Evolutionary conservation across 1,284 basidiomycete genomes (phyloP).

Genomic region (Ganoderma lingzhi): DNA sequence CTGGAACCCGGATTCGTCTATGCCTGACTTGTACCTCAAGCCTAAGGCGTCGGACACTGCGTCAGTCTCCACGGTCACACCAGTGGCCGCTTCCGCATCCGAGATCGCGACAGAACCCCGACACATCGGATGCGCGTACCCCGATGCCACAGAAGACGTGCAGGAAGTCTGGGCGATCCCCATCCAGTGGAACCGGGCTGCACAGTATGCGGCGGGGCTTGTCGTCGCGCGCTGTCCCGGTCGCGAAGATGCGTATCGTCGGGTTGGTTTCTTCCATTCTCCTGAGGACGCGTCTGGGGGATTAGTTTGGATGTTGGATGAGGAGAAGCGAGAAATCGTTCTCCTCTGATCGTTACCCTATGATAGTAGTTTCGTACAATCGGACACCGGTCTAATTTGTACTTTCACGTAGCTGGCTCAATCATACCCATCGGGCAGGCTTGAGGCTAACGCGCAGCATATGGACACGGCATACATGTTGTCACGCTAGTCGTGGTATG

Average conservation of each 20-base stretch:
- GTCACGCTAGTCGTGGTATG: not conserved
- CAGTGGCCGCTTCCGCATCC: not conserved
- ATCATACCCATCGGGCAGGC: not conserved
- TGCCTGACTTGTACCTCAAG: conserved; percentile 21
- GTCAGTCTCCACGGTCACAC: conserved; percentile 1
- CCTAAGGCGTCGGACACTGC: not conserved
- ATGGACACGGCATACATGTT: not conserved
- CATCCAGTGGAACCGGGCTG: conserved; percentile 18
- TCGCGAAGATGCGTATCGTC: conserved; percentile 1
- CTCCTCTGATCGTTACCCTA: conserved; percentile 8
- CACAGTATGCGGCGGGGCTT: conserved; percentile 21
- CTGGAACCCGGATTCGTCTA: conserved; percentile 22
- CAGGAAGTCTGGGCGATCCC: conserved; percentile 25
- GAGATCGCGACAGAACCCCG: conserved; percentile 7
- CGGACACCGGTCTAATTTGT: not conserved
- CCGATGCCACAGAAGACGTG: conserved; percentile 19
- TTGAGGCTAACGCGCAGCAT: not conserved
- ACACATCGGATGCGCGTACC: conserved; percentile 25
- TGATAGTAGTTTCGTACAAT: not conserved
- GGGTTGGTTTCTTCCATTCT: conserved; percentile 14
- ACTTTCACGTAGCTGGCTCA: not conserved
- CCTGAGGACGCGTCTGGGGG: conserved; percentile 15
- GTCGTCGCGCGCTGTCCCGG: conserved; percentile 15
- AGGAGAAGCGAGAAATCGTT: conserved; percentile 18
- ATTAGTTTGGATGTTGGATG: conserved; percentile 16